Evolutionary conservation across 495 filamentous ascomycete genomes (phyloP), one percentile per base, ranked within the genome.

Genomic region (Penicillium argentinense): DNA sequence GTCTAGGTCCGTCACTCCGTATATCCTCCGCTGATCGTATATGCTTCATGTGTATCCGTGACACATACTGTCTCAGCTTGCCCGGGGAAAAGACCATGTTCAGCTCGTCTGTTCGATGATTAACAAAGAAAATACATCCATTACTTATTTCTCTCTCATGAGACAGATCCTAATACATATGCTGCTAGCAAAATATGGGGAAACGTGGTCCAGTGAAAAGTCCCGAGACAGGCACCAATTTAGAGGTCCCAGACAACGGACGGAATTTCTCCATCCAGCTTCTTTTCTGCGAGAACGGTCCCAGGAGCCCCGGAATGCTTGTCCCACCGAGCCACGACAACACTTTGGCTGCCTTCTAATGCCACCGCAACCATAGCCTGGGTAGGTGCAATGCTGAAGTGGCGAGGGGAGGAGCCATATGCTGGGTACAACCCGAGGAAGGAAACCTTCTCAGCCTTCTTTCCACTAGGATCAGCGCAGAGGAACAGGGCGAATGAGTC

Each of bases 401-500:
- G 54, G 2, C 74, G 58, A 4, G 67, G 66, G 51, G 55, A 66
- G 12, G 37, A 47, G 2, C 74, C 74, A 36, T 67, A 72, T 6
- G 64, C 60, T 2, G 68, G 73, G 30, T 47, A 57, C 9, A 72
- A 46, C 7, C 62, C 60, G 2, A 52, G 25, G 42, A 70, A 74
- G 5, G 13, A 30, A 13, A 72, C 49, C 9, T 51, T 57, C 22
- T 56, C 63, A 37, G 59, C 52, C 1, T 36, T 12, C 3, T 32
- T 38, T 6, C 67, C 56, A 14, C 22, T 40, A 8, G 22, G 50
- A 14, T 50, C 38, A 7, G 57, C 53, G 9, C 25, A 34, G 7
- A 21, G 27, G 57, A 69, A 81, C 0, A 67, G 58, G 5, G 72
- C 54, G 4, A 81, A 48, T 0, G 73, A 72, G 62, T 81, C 77